These are phyloP conservation scores for Physocladia obscura DNA, from an alignment of 192 early-diverging fungal species.

Conservation along the genomic window DNA sequence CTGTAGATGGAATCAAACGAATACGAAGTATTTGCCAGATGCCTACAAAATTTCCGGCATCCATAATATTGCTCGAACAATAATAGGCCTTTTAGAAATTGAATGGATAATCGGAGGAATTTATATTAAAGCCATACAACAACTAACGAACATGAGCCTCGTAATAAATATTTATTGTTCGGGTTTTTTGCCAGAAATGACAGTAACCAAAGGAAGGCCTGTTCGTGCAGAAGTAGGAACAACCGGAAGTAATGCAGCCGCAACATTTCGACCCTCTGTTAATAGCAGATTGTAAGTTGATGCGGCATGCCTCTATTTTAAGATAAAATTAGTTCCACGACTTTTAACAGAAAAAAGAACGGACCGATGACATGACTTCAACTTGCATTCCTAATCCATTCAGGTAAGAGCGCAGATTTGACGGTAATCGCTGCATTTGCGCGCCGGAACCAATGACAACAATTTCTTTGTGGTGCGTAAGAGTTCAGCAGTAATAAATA, in stretches of 20 bases:
- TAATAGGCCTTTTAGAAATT: neutral
- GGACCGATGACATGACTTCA: conserved; percentile 45
- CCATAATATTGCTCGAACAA: neutral
- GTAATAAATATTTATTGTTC: too few relatives aligned
- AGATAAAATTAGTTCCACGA: neutral
- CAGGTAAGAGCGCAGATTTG: conserved; percentile 38
- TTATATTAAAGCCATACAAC: conserved; percentile 4
- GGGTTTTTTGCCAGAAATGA: conserved; percentile 1
- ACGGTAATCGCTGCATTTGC: conserved; percentile 35
- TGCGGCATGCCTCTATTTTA: conserved; percentile 44
- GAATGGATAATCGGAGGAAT: conserved; percentile 9
- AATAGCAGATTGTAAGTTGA: conserved; percentile 55
- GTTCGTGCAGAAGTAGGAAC: conserved; percentile 53
- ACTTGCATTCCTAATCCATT: conserved; percentile 50
- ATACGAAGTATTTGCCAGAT: neutral
- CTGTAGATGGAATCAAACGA: conserved; percentile 23
- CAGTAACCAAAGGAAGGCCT: conserved; percentile 40
- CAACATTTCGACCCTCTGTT: conserved; percentile 46
- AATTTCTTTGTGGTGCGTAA: too few relatives aligned
- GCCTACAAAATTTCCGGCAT: conserved; percentile 13
- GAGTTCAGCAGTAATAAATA: neutral
- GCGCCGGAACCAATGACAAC: conserved; percentile 52
- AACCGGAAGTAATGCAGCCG: conserved; percentile 46
- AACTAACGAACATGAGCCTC: conserved; percentile 1
- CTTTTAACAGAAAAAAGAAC: neutral